Evolutionary conservation across 257 asterid species (phyloP), one percentile per base, ranked within the genome.

Genomic region (Nicotiana paniculata): DNA sequence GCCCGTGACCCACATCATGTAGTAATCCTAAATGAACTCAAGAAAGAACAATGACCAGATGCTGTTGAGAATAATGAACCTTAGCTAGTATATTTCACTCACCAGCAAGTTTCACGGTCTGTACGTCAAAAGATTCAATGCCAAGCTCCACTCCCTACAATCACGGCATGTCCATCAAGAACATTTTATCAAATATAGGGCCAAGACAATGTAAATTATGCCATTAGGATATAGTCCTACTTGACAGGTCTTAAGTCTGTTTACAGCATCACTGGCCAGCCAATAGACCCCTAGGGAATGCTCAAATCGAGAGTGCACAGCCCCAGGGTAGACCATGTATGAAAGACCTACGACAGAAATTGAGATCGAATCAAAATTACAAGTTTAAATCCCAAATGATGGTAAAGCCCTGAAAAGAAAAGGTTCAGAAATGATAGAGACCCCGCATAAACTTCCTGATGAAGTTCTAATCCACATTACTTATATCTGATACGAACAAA

Each of bases 1-100:
- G 98, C 77, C 98, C 98, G 85, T 95, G 98, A 68, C 98, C 98
- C 82, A 95, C 86, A 87, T 95, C 98, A 84, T 95, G 98, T 79
- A 95, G 91, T 86, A 93, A 91, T 84, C 99, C 99, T 95, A 86
- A 79, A 88, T 61, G 84, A 30, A 83, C 80, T 80, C 82, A 57
- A 82, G 70, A 67, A 77, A 83, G 77, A 81, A 55, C 67, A 86
- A 51, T 84, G 77, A 77, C 39, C 77, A 48, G 55, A 75, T 24
- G 79, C 63, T 78, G 83, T 13, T 81, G 26, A 80, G 55, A 80
- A 24, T 80, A 68, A 74, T 72, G 59, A 82, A 67, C 46, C 48
- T 54, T 16, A 83, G 48, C 21, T 18, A 35, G 81, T 53, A 43
- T 39, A 9, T 37, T 85, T 86, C 15, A 74, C 79, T 74, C 26